Evolutionary conservation across 2,329 filamentous ascomycete genomes (phyloP), one percentile per base, ranked within the genome.

Genomic region (Botrytis elliptica): DNA sequence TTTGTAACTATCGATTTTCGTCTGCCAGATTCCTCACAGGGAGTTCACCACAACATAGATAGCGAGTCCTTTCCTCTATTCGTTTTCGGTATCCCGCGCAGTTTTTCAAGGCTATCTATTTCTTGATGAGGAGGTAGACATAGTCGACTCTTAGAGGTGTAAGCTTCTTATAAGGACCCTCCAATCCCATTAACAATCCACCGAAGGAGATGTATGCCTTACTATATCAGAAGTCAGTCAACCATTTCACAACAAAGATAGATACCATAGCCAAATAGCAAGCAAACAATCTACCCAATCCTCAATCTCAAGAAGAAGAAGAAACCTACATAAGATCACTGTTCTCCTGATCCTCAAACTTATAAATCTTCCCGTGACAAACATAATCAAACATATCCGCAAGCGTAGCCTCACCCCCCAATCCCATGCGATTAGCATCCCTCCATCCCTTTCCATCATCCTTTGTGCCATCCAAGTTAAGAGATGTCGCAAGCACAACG

Each of bases 131-230:
- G 75, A 99, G 88, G 82, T 99, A 99, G 76, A 97, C 90, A 81
- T 97, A 92, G 82, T 99, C 96, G 80, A 98, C 95, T 79, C 94
- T 90, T 81, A 99, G 85, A 42, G 94, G 92, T 49, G 93, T 97
- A 76, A 99, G 89, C 86, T 97, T 98, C 87, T 96, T 97, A 83
- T 97, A 96, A 3, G 96, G 96, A 9, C 97, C 96, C 80, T 97
- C 93, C 73, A 99, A 88, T 79, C 92, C 94, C 84, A 98, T 91
- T 79, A 99, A 84, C 77, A 99, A 85, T 12, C 96, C 96, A 66
- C 96, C 96, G 80, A 98, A 99, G 1, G 94, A 97, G 78, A 97
- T 88, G 84, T 95, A 99, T 42, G 94, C 93, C 82, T 97, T 97
- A 82, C 95, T 98, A 78, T 77, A 75, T 71, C 38, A 63, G 40